phyloP scores from a whole-genome alignment of 331 rosid species.

The Erythrophleum ivorense region DNA sequence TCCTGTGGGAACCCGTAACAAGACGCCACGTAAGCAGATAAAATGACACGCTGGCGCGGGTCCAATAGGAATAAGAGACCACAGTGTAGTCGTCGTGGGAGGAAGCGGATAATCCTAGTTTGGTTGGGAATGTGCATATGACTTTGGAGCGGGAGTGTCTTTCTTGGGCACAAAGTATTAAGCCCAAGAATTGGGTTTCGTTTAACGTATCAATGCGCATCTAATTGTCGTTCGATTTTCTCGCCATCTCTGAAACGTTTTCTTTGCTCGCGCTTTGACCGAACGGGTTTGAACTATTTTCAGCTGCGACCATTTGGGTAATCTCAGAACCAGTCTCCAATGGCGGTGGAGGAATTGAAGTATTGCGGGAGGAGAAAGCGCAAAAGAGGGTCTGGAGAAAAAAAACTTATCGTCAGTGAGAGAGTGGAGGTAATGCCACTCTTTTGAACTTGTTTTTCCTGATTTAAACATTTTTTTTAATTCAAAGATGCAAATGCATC shows the following conservation, averaged over 20 bases:
- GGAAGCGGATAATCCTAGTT: neutral
- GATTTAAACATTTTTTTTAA: constrained; percentile 14
- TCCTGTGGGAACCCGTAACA: too few relatives aligned
- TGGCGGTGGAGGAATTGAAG: constrained; percentile 54
- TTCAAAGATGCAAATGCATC: neutral
- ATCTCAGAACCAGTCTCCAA: constrained; percentile 36
- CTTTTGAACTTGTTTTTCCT: neutral
- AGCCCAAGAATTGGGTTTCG: neutral
- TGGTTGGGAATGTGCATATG: neutral
- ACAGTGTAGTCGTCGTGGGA: neutral
- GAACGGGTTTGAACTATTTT: neutral
- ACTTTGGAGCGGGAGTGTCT: neutral
- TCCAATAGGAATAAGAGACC: neutral
- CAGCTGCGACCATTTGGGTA: neutral
- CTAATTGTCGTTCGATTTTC: neutral
- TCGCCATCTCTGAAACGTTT: neutral
- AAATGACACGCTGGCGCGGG: neutral
- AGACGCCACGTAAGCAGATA: neutral
- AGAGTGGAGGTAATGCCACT: constrained; percentile 70
- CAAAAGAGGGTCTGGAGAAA: constrained; percentile 16
- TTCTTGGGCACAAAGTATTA: neutral
- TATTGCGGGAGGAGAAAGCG: constrained; percentile 40
- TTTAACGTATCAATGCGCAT: neutral
- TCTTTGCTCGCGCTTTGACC: neutral
- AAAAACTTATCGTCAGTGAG: constrained; percentile 50